Percentiles rank a stretch among this genome's conserved stretches.
Conservation (phyloP, 2,329 filamentous ascomycete species). For the Colletotrichum noveboracense region DNA sequence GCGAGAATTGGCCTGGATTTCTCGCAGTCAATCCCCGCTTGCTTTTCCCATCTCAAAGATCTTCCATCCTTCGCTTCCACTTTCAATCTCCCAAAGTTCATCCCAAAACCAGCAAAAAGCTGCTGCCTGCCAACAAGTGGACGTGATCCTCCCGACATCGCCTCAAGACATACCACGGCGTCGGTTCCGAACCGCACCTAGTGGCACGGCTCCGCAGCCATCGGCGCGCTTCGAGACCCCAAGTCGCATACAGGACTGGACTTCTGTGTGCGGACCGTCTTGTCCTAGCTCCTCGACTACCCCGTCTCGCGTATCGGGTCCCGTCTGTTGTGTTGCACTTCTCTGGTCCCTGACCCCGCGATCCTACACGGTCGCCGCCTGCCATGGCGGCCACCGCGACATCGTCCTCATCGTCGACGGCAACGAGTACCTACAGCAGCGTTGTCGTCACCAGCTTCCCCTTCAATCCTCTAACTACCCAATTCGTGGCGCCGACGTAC, state of each 20-base stretch:
- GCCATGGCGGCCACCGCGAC: background rate
- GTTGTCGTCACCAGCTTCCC: constrained; percentile 16
- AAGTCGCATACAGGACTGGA: background rate
- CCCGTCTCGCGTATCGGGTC: background rate
- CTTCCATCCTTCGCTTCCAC: background rate
- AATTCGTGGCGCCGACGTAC: constrained; percentile 14
- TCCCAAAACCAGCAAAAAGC: background rate
- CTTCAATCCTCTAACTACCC: constrained; percentile 21
- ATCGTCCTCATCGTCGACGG: background rate
- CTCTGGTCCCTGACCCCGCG: background rate
- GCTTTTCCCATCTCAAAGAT: background rate
- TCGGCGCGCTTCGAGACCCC: background rate
- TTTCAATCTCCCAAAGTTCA: background rate
- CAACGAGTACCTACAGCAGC: background rate
- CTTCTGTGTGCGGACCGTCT: background rate
- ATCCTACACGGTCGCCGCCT: background rate
- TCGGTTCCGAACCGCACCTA: background rate
- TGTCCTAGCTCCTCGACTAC: background rate
- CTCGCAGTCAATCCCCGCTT: background rate
- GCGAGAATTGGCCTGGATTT: background rate
- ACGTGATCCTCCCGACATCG: background rate
- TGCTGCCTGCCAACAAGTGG: background rate
- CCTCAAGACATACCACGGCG: background rate
- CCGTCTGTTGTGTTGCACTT: background rate
- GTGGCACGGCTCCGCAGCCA: background rate